Evolutionary conservation across 257 asterid species (phyloP).

Genomic region (Petunia axillaris): DNA sequence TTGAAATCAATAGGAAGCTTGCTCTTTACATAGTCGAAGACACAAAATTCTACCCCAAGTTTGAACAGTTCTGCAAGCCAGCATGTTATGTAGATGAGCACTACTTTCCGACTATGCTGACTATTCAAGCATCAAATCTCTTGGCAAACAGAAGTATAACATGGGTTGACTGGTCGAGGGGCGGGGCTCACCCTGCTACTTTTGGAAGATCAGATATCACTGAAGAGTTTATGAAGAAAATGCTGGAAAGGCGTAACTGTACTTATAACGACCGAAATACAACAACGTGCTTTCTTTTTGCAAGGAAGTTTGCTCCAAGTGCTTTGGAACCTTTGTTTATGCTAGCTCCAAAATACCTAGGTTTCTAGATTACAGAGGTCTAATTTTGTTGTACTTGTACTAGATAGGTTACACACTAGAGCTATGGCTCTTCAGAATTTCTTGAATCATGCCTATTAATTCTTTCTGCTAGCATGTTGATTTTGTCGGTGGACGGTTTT

Average conservation of each 20-base stretch:
- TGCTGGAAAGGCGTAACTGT: conserved; percentile 38
- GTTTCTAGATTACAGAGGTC: conserved; percentile 31
- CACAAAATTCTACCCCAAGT: conserved; percentile 43
- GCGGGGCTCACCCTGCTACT: conserved; percentile 59
- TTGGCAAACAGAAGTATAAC: conserved; percentile 55
- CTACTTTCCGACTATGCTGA: conserved; percentile 55
- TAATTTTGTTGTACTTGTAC: too few species aligned
- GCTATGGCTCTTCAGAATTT: background rate
- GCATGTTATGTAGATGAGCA: conserved; percentile 56
- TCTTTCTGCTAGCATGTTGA: conserved; percentile 9
- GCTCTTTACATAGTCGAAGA: conserved; percentile 48
- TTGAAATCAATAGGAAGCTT: conserved; percentile 51
- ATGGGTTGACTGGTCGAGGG: conserved; percentile 62
- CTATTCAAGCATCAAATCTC: conserved; percentile 38
- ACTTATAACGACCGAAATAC: conserved; percentile 38
- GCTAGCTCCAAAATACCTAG: conserved; percentile 52
- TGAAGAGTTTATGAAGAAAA: conserved; percentile 45
- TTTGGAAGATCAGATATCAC: conserved; percentile 53
- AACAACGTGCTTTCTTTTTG: conserved; percentile 46
- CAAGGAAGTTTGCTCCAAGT: conserved; percentile 57
- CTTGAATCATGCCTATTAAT: background rate
- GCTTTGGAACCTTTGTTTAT: conserved; percentile 50
- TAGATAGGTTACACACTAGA: background rate
- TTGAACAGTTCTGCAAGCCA: conserved; percentile 43
- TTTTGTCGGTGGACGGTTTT: background rate